Evolutionary conservation across 352 stramenopile genomes (phyloP).

Genomic region (Globisporangium paroecandrum): DNA sequence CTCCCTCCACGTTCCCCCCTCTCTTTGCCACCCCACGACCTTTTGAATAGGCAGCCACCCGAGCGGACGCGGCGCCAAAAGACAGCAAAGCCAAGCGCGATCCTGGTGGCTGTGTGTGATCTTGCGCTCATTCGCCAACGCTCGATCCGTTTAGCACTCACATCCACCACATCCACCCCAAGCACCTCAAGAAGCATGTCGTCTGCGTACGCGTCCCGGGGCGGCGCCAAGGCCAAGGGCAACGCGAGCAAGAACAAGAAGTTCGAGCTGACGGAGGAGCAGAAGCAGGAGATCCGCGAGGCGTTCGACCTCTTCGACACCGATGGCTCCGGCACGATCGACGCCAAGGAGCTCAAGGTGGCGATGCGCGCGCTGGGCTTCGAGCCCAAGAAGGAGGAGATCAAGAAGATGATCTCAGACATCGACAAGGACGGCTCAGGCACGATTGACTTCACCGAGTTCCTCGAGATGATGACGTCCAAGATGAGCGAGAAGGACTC

Average conservation of each 20-base stretch:
- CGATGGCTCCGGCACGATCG: conserved; percentile 93
- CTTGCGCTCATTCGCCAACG: conserved; percentile 2
- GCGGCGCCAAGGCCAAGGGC: conserved; percentile 62
- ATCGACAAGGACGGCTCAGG: conserved; percentile 95
- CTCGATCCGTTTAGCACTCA: background rate
- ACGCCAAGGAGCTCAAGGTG: conserved; percentile 94
- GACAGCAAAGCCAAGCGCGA: background rate
- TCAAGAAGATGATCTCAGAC: conserved; percentile 97
- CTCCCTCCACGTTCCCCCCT: background rate
- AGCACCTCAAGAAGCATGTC: conserved; percentile 36
- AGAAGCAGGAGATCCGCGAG: conserved; percentile 95
- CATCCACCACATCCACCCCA: background rate
- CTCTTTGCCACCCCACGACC: background rate
- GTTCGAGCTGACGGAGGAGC: conserved; percentile 90
- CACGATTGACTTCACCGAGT: conserved; percentile 97
- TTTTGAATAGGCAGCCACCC: conserved; percentile 1
- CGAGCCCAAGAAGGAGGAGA: conserved; percentile 97
- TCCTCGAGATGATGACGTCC: conserved; percentile 97
- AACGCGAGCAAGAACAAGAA: conserved; percentile 79
- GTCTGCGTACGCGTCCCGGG: conserved; percentile 61
- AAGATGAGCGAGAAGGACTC: conserved; percentile 97
- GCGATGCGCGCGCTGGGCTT: conserved; percentile 96
- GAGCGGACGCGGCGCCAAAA: background rate
- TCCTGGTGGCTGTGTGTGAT: background rate
- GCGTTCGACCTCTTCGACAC: conserved; percentile 98